A percentile compares a stretch with the other conserved stretches of the same genome.
phyloP scores from a whole-genome alignment of 495 filamentous ascomycete genomes.

The Neurospora sp. region DNA sequence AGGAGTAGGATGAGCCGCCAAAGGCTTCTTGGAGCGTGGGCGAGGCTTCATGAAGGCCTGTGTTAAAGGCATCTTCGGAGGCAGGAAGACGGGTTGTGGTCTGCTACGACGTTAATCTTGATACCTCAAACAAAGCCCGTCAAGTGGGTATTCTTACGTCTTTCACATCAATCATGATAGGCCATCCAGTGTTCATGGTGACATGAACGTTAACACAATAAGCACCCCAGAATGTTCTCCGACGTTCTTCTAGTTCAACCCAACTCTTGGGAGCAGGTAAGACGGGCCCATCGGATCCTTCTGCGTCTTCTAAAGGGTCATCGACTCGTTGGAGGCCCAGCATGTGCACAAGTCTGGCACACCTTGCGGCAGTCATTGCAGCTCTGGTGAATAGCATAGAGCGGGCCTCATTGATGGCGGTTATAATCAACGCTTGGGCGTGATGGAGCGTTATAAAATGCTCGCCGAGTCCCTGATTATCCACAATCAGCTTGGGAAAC shows the following conservation, averaged over 20 bases:
- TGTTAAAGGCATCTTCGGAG: constrained; percentile 32
- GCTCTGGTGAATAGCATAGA: constrained; percentile 33
- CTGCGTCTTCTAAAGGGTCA: constrained; percentile 7
- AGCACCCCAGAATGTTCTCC: constrained; percentile 42
- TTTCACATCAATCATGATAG: constrained; percentile 29
- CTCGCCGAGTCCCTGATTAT: constrained; percentile 27
- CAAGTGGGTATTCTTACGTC: constrained; percentile 17
- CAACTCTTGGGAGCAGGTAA: constrained; percentile 31
- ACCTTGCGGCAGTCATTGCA: constrained; percentile 33
- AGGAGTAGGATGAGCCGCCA: constrained; percentile 26
- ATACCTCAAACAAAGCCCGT: too few species aligned
- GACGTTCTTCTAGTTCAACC: constrained; percentile 42
- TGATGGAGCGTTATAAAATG: constrained; percentile 37
- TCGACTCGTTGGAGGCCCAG: constrained; percentile 41
- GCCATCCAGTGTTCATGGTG: constrained; percentile 39
- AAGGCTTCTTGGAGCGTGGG: constrained; percentile 26
- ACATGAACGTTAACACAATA: constrained; percentile 42
- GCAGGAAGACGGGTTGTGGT: constrained; percentile 36
- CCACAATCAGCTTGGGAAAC: not conserved
- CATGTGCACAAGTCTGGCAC: constrained; percentile 32
- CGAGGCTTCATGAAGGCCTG: constrained; percentile 23
- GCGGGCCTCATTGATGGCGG: constrained; percentile 34
- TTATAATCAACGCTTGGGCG: constrained; percentile 36
- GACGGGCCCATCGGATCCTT: constrained; percentile 24
- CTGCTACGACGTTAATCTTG: constrained; percentile 12